phyloP scores from a whole-genome alignment of 1,139 yeast genomes.

The Yamadazyma buinensis region DNA sequence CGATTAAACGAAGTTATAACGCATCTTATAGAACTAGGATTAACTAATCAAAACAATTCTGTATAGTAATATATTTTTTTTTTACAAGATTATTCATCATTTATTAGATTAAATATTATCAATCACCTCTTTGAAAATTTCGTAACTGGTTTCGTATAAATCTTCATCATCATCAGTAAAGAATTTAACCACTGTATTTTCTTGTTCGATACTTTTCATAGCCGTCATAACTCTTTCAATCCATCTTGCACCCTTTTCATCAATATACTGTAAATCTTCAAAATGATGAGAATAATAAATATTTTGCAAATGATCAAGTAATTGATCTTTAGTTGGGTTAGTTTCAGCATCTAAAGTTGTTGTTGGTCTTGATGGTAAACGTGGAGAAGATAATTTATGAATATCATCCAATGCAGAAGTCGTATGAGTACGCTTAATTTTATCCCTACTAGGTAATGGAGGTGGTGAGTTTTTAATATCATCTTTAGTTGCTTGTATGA shows the following conservation, averaged over 20 bases:
- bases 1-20: background rate
- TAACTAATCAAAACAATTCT: background rate
- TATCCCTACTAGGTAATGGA: constrained; percentile 13
- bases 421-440: constrained; percentile 8
- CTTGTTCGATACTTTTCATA: constrained; percentile 34
- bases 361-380: constrained; percentile 17
- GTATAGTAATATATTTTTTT: constrained; percentile 2
- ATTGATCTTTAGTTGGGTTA: constrained; percentile 12
- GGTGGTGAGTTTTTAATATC: constrained; percentile 9
- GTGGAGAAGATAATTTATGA: constrained; percentile 8
- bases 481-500: constrained; percentile 6
- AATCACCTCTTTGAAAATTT: constrained; percentile 10
- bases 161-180: constrained; percentile 37
- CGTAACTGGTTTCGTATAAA: constrained; percentile 21
- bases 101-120: constrained; percentile 2
- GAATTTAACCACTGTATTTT: constrained; percentile 31
- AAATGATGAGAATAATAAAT: constrained; percentile 26
- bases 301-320: constrained; percentile 19
- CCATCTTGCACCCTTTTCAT: constrained; percentile 49
- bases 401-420: constrained; percentile 7
- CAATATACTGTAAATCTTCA: constrained; percentile 38
- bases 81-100: constrained; percentile 1
- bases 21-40: background rate
- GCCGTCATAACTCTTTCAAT: constrained; percentile 39
- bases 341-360: constrained; percentile 9